A percentile compares a stretch with the other conserved stretches of the same genome.
Conservation (phyloP, 805 yeast genomes). For the Wickerhamomyces ciferrii region DNA sequence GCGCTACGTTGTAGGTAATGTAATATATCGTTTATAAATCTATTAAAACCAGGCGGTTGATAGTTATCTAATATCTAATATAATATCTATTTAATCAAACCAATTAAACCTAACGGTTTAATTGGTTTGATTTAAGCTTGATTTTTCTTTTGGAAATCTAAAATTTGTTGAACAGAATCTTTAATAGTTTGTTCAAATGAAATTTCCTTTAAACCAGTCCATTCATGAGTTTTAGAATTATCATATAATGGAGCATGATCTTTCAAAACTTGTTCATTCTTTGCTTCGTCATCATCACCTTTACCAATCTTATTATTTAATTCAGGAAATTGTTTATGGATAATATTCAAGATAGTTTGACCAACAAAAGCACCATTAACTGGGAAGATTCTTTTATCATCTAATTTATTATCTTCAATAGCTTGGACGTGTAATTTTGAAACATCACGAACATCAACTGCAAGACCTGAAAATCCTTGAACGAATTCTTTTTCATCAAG, state of each 20-base stretch:
- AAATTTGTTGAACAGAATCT: slow-evolving; percentile 32
- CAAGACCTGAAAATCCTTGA: neutral
- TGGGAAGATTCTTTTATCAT: slow-evolving; percentile 20
- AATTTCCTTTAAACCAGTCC: slow-evolving; percentile 17
- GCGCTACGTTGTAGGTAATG: neutral
- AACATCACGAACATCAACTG: slow-evolving; percentile 35
- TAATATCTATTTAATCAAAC: neutral
- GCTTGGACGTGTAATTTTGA: slow-evolving; percentile 33
- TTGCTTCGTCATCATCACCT: slow-evolving; percentile 23
- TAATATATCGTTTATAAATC: too few species aligned
- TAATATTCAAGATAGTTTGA: slow-evolving; percentile 9
- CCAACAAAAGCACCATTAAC: slow-evolving; percentile 9
- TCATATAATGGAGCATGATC: slow-evolving; percentile 2
- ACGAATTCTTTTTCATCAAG: slow-evolving; percentile 20
- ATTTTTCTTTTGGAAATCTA: neutral
- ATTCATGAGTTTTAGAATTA: slow-evolving; percentile 1
- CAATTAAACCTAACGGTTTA: too few species aligned
- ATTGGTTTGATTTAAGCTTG: neutral
- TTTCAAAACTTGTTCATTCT: neutral
- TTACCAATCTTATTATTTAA: slow-evolving; percentile 32
- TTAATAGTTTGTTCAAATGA: slow-evolving; percentile 29
- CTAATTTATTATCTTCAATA: slow-evolving; percentile 6
- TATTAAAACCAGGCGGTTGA: too few species aligned
- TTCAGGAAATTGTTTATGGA: slow-evolving; percentile 29
- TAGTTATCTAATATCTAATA: too few species aligned